These are phyloP conservation scores for Vanrija sp. DNA, from an alignment of 1,284 basidiomycete species.

Conservation along the genomic window DNA sequence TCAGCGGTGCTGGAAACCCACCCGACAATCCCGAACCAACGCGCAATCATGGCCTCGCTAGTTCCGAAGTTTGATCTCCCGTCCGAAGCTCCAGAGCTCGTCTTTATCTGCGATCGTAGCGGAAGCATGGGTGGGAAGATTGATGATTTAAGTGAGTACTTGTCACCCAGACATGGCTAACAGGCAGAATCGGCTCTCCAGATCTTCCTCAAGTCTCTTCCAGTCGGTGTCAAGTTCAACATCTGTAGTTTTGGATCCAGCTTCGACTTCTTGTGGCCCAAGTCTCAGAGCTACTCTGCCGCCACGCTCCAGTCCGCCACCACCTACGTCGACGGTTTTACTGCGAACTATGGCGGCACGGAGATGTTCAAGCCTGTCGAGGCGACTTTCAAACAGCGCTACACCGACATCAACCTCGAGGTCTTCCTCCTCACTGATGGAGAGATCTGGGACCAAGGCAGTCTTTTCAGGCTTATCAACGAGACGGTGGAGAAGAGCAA, in stretches of 20 bases:
- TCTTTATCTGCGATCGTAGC: conserved; percentile 32
- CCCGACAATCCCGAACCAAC: conserved; percentile 5
- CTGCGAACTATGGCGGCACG: conserved; percentile 25
- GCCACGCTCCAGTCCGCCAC: conserved; percentile 18
- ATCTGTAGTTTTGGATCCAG: conserved; percentile 24
- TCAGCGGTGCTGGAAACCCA: conserved; percentile 21
- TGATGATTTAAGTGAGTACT: conserved; percentile 1
- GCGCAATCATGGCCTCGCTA: conserved; percentile 12
- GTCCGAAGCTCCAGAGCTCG: conserved; percentile 16
- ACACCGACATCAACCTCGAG: conserved; percentile 16
- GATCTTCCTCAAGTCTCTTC: conserved; percentile 23
- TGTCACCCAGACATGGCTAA: background rate
- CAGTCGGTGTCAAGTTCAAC: conserved; percentile 25
- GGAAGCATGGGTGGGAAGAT: conserved; percentile 27
- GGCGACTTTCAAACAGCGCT: conserved; percentile 16
- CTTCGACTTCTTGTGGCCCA: conserved; percentile 8
- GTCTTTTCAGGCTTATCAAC: conserved; percentile 12
- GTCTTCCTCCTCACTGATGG: conserved; percentile 37
- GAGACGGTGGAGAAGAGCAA: background rate
- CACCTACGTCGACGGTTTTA: conserved; percentile 16
- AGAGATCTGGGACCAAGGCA: conserved; percentile 24
- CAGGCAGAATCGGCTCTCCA: conserved; percentile 6
- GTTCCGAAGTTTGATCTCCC: conserved; percentile 11
- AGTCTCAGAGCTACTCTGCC: conserved; percentile 8
- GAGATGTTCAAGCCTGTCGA: conserved; percentile 23